These are phyloP conservation scores for Letharia lupina DNA, from an alignment of 495 filamentous ascomycete genomes.

Conservation along the genomic window DNA sequence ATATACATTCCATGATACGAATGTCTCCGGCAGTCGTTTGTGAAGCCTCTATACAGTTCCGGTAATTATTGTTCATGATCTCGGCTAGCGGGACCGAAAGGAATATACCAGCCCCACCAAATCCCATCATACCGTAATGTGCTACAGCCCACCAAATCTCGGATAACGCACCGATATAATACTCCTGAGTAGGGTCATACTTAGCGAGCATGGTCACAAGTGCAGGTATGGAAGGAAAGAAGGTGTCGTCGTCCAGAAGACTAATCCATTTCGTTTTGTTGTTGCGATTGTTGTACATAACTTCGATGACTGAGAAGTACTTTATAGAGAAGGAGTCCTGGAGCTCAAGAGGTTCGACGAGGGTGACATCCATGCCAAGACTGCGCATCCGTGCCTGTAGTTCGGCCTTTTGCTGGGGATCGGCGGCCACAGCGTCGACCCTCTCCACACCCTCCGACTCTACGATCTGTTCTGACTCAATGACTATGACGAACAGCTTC, in stretches of 20 bases:
- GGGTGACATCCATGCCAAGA: slow-evolving; percentile 46
- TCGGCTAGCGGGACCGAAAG: slow-evolving; percentile 51
- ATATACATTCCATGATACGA: slow-evolving; percentile 55
- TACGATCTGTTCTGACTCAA: slow-evolving; percentile 31
- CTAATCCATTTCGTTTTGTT: slow-evolving; percentile 52
- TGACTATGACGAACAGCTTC: slow-evolving; percentile 42
- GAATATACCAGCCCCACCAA: slow-evolving; percentile 62
- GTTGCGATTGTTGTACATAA: slow-evolving; percentile 44
- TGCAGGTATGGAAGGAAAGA: slow-evolving; percentile 54
- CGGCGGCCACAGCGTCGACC: slow-evolving; percentile 13
- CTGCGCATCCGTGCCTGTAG: slow-evolving; percentile 42
- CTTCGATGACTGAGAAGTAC: slow-evolving; percentile 55
- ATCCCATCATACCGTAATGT: slow-evolving; percentile 56
- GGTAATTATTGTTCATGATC: slow-evolving; percentile 44
- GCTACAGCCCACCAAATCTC: slow-evolving; percentile 54
- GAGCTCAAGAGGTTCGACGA: slow-evolving; percentile 37
- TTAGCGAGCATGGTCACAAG: slow-evolving; percentile 45
- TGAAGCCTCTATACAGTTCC: slow-evolving; percentile 45
- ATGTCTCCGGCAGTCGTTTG: slow-evolving; percentile 49
- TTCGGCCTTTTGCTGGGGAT: slow-evolving; percentile 33
- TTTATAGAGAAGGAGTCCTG: slow-evolving; percentile 50
- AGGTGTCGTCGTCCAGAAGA: slow-evolving; percentile 67
- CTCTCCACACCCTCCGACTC: slow-evolving; percentile 9
- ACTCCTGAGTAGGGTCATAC: slow-evolving; percentile 44
- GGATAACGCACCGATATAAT: slow-evolving; percentile 56